phyloP scores from a whole-genome alignment of 192 early-diverging fungal genomes.

The Helicostylum pulchrum region DNA sequence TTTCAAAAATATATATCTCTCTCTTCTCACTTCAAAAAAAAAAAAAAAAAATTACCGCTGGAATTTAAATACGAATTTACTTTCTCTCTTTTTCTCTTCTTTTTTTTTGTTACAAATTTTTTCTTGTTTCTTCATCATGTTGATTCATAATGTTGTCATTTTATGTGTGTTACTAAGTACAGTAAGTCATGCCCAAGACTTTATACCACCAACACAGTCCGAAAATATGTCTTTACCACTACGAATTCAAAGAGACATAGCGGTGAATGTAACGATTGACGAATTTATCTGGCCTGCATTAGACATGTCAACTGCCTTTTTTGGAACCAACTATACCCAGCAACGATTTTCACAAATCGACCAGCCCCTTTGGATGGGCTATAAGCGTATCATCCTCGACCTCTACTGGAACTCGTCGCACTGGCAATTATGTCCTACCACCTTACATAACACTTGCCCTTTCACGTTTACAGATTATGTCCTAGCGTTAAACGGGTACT shows the following conservation, averaged over 20 bases:
- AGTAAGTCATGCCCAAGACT: too few species aligned
- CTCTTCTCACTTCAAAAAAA: too few species aligned
- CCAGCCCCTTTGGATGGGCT: conserved; percentile 16
- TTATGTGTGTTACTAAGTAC: too few species aligned
- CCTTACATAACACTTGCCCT: neutral
- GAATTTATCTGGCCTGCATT: conserved; percentile 29
- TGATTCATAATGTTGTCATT: too few species aligned
- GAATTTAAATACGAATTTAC: too few species aligned
- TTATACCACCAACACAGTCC: too few species aligned
- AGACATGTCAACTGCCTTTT: conserved; percentile 28
- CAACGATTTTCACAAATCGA: conserved; percentile 1
- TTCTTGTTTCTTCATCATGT: too few species aligned
- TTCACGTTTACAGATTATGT: neutral
- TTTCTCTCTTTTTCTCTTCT: too few species aligned
- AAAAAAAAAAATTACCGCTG: too few species aligned
- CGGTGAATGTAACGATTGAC: conserved; percentile 28
- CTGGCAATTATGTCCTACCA: conserved; percentile 29
- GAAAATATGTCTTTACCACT: neutral
- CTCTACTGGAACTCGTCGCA: conserved; percentile 24
- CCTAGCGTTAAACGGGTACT: neutral
- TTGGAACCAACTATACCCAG: conserved; percentile 21
- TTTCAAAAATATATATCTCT: neutral
- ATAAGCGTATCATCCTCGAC: conserved; percentile 26
- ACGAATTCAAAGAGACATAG: conserved; percentile 31
- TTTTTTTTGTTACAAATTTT: too few species aligned